These are phyloP conservation scores for Apiospora pterosperma DNA, from an alignment of 2,329 filamentous ascomycete species.

Conservation along the genomic window DNA sequence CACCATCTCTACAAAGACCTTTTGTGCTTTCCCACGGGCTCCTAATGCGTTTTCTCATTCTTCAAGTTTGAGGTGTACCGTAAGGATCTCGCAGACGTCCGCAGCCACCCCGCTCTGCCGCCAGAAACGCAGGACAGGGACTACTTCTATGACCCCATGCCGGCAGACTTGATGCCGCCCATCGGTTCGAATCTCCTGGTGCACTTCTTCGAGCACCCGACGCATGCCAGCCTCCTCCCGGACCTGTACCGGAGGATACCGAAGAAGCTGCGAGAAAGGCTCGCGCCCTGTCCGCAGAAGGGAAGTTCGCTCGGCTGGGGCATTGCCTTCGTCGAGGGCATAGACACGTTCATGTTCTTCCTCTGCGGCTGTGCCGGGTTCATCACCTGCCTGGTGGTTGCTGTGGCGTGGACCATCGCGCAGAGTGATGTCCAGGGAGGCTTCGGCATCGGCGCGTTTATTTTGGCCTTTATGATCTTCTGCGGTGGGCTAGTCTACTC, in stretches of 20 bases:
- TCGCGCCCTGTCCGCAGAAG: conserved; percentile 17
- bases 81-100: conserved; percentile 11
- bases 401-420: conserved; percentile 17
- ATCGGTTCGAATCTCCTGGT: conserved; percentile 21
- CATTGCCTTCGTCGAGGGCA: conserved; percentile 22
- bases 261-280: conserved; percentile 21
- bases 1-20: no score
- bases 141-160: conserved; percentile 22
- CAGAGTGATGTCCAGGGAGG: conserved; percentile 22
- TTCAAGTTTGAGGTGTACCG: conserved; percentile 16
- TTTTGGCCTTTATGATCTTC: conserved; percentile 21
- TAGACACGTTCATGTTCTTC: conserved; percentile 19
- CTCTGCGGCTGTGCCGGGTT: conserved; percentile 16
- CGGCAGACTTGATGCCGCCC: conserved; percentile 20
- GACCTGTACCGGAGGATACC: conserved; percentile 20
- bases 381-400: conserved; percentile 15
- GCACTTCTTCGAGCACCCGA: conserved; percentile 23
- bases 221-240: conserved; percentile 17
- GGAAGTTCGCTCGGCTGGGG: conserved; percentile 24
- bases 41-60: no score
- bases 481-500: conserved; percentile 15
- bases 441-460: conserved; percentile 23
- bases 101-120: conserved; percentile 12
- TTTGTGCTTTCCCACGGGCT: no score
- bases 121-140: conserved; percentile 6